A percentile compares a stretch with the other conserved stretches of the same genome.
phyloP scores from a whole-genome alignment of 768 basidiomycete genomes.

The Amanita exitialis region DNA sequence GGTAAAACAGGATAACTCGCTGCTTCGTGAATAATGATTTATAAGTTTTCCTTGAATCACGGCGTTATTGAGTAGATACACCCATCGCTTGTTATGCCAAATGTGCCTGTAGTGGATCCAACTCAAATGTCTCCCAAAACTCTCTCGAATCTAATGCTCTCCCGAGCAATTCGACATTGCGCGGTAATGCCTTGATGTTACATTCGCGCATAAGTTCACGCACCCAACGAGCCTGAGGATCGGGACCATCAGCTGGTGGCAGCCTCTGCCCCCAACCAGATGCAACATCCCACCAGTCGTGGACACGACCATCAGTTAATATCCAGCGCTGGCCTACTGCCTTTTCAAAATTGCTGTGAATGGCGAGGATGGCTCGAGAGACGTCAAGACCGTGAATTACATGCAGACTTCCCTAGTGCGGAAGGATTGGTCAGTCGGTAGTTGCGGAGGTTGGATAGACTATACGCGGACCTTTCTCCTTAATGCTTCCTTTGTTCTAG shows the following conservation, averaged over 20 bases:
- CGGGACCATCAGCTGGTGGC: not conserved
- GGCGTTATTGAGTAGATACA: no score
- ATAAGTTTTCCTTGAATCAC: no score
- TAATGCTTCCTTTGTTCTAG: constrained; percentile 44
- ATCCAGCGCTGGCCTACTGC: constrained; percentile 47
- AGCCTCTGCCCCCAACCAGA: constrained; percentile 37
- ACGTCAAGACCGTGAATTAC: constrained; percentile 55
- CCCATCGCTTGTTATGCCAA: constrained; percentile 15
- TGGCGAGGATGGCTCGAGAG: constrained; percentile 49
- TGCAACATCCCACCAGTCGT: constrained; percentile 64
- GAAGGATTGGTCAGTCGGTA: not conserved
- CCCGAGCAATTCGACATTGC: constrained; percentile 36
- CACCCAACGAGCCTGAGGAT: constrained; percentile 36
- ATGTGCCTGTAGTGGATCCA: constrained; percentile 31
- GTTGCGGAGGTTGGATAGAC: not conserved
- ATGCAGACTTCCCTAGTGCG: constrained; percentile 42
- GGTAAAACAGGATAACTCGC: no score
- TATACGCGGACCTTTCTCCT: constrained; percentile 28
- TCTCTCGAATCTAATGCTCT: constrained; percentile 49
- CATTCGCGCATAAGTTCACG: constrained; percentile 46
- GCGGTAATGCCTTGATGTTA: constrained; percentile 40
- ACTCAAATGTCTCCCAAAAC: constrained; percentile 42
- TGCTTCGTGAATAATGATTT: no score
- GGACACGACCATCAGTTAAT: constrained; percentile 42
- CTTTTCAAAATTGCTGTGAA: constrained; percentile 32